Conservation (phyloP, 352 stramenopile genomes). For the Pythium vanterpoolii region DNA sequence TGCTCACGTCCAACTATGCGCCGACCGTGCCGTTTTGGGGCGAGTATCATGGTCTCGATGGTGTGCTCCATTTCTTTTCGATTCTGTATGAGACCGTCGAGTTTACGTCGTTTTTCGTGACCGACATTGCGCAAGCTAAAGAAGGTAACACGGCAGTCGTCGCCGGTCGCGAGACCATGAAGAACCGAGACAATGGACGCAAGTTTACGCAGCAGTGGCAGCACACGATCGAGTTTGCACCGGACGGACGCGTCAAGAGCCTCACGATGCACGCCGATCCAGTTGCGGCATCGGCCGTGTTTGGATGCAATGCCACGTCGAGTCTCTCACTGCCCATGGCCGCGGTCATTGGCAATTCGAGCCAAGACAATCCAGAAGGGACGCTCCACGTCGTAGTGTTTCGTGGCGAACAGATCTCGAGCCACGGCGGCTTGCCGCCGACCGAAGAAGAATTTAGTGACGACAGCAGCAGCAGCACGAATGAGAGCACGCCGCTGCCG, state of each 20-base stretch:
- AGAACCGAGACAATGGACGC: constrained; percentile 83
- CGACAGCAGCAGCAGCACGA: constrained; percentile 37
- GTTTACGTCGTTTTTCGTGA: constrained; percentile 88
- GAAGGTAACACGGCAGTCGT: constrained; percentile 82
- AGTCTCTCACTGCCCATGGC: constrained; percentile 83
- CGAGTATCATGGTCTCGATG: constrained; percentile 85
- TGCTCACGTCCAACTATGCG: constrained; percentile 86
- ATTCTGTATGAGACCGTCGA: constrained; percentile 88
- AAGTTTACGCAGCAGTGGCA: constrained; percentile 90
- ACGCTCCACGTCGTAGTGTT: constrained; percentile 76
- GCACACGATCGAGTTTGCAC: constrained; percentile 87
- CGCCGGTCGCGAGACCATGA: constrained; percentile 84
- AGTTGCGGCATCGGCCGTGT: constrained; percentile 81
- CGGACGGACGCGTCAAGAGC: constrained; percentile 83
- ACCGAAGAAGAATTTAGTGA: constrained; percentile 53
- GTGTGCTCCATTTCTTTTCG: constrained; percentile 87
- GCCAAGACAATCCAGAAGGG: constrained; percentile 74
- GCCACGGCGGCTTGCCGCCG: constrained; percentile 34
- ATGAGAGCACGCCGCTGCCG: constrained; percentile 36
- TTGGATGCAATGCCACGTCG: constrained; percentile 84
- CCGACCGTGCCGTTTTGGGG: constrained; percentile 87
- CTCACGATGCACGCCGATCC: constrained; percentile 83
- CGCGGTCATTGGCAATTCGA: constrained; percentile 73
- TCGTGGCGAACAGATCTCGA: constrained; percentile 81
- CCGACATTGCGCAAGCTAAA: constrained; percentile 83